These are phyloP conservation scores for Boletus bicolor DNA, from an alignment of 768 basidiomycete species.

Conservation along the genomic window DNA sequence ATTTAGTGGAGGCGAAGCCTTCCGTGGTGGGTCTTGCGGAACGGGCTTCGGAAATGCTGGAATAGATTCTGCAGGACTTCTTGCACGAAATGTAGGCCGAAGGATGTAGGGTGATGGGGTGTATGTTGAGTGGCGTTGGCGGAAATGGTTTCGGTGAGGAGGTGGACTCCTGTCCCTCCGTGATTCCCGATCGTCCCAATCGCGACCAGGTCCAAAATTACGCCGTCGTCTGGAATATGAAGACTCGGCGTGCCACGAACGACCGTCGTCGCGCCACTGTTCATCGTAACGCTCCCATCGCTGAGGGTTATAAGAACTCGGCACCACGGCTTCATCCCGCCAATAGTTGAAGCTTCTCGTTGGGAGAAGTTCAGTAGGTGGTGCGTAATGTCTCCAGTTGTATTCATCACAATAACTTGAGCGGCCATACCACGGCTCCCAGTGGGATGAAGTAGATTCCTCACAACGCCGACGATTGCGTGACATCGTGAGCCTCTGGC, in stretches of 20 bases:
- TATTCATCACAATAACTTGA: constrained; percentile 6
- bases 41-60: background rate
- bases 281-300: constrained; percentile 4
- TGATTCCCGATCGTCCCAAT: constrained; percentile 4
- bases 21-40: background rate
- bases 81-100: constrained; percentile 9
- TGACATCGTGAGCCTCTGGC: constrained; percentile 15
- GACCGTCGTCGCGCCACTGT: constrained; percentile 13
- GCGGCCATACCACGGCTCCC: constrained; percentile 1
- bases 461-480: constrained; percentile 13
- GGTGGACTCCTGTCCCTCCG: constrained; percentile 4
- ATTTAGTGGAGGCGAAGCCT: background rate
- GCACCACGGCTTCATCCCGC: constrained; percentile 12
- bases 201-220: constrained; percentile 3
- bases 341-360: constrained; percentile 23
- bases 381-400: constrained; percentile 10
- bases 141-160: constrained; percentile 1
- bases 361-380: background rate
- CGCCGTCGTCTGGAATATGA: constrained; percentile 9
- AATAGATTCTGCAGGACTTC: constrained; percentile 2
- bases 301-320: background rate
- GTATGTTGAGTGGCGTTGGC: constrained; percentile 11
- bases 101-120: constrained; percentile 4
- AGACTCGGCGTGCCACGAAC: constrained; percentile 5
- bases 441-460: constrained; percentile 4